Conservation (phyloP, 305 asterid species). For the Fraxinus velutina region DNA sequence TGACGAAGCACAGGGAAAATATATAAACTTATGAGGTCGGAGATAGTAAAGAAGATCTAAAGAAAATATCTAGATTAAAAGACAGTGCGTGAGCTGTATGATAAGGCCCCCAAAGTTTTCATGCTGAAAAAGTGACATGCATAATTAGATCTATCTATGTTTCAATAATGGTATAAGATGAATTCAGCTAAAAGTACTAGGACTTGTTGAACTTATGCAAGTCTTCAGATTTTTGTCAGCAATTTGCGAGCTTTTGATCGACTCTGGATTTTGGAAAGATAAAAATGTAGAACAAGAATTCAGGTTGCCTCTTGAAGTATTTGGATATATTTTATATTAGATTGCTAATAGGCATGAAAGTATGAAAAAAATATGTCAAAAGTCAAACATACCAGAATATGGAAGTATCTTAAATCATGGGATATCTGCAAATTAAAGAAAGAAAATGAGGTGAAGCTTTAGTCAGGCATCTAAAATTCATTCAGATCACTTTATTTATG, state of each 20-base stretch:
- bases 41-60: not conserved
- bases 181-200: not conserved
- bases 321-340: not conserved
- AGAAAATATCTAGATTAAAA: not conserved
- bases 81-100: not conserved
- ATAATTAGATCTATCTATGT: not conserved
- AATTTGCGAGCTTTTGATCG: not conserved
- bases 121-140: not conserved
- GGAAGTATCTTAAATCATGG: constrained; percentile 64
- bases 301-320: not conserved
- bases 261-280: not conserved
- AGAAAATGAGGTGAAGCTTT: not conserved
- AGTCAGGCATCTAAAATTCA: not conserved
- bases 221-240: not conserved
- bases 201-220: not conserved
- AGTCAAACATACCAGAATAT: constrained; percentile 50
- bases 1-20: not conserved
- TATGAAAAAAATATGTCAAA: not conserved
- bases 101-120: not conserved
- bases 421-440: constrained; percentile 53
- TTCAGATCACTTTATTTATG: not conserved
- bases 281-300: not conserved
- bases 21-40: not conserved
- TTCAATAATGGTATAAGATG: not conserved
- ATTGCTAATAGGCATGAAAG: not conserved